These are phyloP conservation scores for Auricularia sp. DNA, from an alignment of 768 basidiomycete genomes.

Conservation along the genomic window DNA sequence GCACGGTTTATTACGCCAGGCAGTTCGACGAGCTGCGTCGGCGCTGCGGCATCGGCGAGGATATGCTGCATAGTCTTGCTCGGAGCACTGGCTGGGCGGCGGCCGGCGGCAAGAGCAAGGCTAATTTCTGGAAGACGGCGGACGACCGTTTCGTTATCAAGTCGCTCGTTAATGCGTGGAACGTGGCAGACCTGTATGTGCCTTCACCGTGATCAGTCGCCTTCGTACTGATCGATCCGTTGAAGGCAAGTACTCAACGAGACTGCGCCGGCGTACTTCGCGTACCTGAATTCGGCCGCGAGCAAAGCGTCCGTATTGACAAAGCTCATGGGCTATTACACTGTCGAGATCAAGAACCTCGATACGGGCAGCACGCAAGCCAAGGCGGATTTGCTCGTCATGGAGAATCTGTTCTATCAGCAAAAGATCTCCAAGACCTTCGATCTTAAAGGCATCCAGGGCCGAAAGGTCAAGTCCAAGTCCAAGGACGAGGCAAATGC, in stretches of 20 bases:
- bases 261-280: conserved; percentile 68
- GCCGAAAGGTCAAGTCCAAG: conserved; percentile 53
- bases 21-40: conserved; percentile 62
- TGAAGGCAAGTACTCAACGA: conserved; percentile 68
- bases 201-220: neutral
- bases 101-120: conserved; percentile 70
- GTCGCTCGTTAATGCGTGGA: conserved; percentile 79
- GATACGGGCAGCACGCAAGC: conserved; percentile 54
- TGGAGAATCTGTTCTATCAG: conserved; percentile 77
- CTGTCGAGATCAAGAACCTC: conserved; percentile 63
- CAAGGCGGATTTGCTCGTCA: conserved; percentile 67
- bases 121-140: conserved; percentile 71
- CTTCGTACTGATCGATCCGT: neutral
- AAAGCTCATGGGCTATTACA: conserved; percentile 76
- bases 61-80: conserved; percentile 50
- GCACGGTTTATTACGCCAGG: conserved; percentile 73
- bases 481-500: conserved; percentile 22
- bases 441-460: conserved; percentile 78
- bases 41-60: conserved; percentile 52
- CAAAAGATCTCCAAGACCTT: conserved; percentile 60
- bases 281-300: conserved; percentile 62
- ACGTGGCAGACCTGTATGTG: conserved; percentile 71
- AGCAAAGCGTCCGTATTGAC: conserved; percentile 59
- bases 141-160: conserved; percentile 78
- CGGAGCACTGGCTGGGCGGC: conserved; percentile 59